These are phyloP conservation scores for Cicer bijugum DNA, from an alignment of 306 rosid genomes.

Conservation along the genomic window DNA sequence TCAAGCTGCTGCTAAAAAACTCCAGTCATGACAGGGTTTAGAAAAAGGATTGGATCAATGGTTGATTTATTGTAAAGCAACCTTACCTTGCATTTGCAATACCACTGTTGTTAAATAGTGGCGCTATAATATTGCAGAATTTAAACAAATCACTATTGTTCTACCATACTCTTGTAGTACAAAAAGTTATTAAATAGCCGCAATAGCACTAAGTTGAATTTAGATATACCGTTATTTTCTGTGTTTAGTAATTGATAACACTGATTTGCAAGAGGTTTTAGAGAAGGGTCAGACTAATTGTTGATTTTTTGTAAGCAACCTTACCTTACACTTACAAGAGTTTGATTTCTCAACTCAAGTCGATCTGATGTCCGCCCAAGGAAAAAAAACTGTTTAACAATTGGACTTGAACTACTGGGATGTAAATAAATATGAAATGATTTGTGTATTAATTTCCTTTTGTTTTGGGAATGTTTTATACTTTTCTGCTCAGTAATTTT, in stretches of 20 bases:
- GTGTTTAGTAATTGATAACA: too few species aligned
- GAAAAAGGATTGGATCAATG: neutral
- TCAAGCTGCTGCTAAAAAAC: neutral
- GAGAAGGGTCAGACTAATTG: neutral
- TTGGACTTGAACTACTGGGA: neutral
- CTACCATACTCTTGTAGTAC: too few species aligned
- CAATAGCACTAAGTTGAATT: too few species aligned
- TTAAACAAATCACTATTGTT: too few species aligned
- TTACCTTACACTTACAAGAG: neutral
- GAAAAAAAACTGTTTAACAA: neutral
- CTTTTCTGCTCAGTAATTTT: slow-evolving; percentile 27
- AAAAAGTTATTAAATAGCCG: too few species aligned
- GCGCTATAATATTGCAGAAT: too few species aligned
- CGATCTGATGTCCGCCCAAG: neutral
- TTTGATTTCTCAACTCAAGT: neutral
- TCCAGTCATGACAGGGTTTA: neutral
- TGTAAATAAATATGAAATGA: slow-evolving; percentile 15
- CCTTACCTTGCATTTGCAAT: neutral
- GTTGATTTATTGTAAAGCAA: neutral
- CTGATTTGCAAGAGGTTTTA: too few species aligned
- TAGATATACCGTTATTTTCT: too few species aligned
- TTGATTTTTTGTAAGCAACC: neutral
- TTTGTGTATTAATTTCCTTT: slow-evolving; percentile 24
- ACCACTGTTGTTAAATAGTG: too few species aligned
- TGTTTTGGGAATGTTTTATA: slow-evolving; percentile 7